Evolutionary conservation across 164 flowering plant genomes (phyloP), one percentile per base, ranked within the genome.

Genomic region (Annona cherimola): DNA sequence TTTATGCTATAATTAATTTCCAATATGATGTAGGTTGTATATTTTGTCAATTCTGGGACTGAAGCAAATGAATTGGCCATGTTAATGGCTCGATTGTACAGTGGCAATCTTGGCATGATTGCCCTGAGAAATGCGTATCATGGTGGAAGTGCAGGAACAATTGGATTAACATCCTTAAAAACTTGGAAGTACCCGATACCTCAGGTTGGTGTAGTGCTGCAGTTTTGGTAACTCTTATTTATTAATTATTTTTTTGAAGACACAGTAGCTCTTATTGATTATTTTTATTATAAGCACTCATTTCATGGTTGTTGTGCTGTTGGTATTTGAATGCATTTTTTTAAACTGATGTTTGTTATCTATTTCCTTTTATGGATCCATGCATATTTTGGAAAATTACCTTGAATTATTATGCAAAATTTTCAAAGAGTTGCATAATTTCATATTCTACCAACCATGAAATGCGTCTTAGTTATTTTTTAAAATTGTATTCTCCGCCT

Each of bases 1-100:
- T 50, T 50, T 12, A 50, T 50, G 57, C 57, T 19, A 6, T 63
- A 39, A 42, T 61, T 12, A 40, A 55, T 14, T 6, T 73, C 43
- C 62, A 64, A 45, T 40, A 61, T 62, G 73, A 69, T 84, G 81
- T 84, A 93, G 98, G 97, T 93, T 73, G 98, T 93, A 1, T 95
- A 90, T 79, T 90, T 91, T 84, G 97, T 91, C 2, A 95, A 95
- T 80, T 93, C 99, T 62, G 99, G 99, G 61, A 80, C 91, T 19
- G 99, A 95, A 82, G 99, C 99, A 67, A 95, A 95, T 85, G 99
- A 95, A 75, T 79, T 95, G 63, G 99, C 99, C 35, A 90, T 90
- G 98, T 69, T 93, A 81, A 95, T 95, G 99, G 99, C 97, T 26
- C 88, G 96, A 66, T 74, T 95, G 9, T 93, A 93, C 75, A 90